These are phyloP conservation scores for Monascus ruber DNA, from an alignment of 2,329 filamentous ascomycete species.

Conservation along the genomic window DNA sequence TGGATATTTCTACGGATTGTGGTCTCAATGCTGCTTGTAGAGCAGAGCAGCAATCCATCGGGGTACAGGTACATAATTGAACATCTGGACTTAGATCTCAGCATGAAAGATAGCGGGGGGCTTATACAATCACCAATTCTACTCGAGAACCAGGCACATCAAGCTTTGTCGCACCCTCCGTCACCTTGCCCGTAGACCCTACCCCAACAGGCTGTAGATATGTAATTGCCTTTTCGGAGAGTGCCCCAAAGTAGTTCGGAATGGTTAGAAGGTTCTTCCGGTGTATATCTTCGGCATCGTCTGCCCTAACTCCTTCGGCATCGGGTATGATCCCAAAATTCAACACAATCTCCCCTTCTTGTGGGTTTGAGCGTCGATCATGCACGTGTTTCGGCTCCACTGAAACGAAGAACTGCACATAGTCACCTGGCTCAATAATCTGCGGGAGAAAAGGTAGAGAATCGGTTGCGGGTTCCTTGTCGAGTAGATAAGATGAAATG, in stretches of 20 bases:
- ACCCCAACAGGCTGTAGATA: conserved; percentile 6
- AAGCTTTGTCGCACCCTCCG: too few relatives aligned
- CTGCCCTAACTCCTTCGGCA: conserved; percentile 8
- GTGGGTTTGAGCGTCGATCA: background rate
- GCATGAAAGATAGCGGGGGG: too few relatives aligned
- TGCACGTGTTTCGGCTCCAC: conserved; percentile 9
- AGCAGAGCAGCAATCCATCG: too few relatives aligned
- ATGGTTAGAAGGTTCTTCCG: conserved; percentile 13
- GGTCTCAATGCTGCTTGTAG: too few relatives aligned
- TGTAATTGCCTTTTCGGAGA: conserved; percentile 29
- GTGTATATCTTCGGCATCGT: background rate
- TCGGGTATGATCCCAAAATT: conserved; percentile 23
- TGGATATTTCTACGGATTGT: too few relatives aligned
- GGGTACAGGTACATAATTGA: too few relatives aligned
- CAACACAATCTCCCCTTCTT: conserved; percentile 7
- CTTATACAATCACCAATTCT: too few relatives aligned
- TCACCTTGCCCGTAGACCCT: background rate
- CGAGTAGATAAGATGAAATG: conserved; percentile 11
- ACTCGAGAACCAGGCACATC: too few relatives aligned
- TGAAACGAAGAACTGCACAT: conserved; percentile 31
- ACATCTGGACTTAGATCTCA: too few relatives aligned
- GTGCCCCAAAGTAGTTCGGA: conserved; percentile 25
- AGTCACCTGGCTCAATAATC: conserved; percentile 25
- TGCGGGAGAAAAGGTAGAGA: conserved; percentile 29
- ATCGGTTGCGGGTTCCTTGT: conserved; percentile 13